These are phyloP conservation scores for Chytridiales sp. DNA, from an alignment of 371 early-diverging fungal genomes.

Conservation along the genomic window DNA sequence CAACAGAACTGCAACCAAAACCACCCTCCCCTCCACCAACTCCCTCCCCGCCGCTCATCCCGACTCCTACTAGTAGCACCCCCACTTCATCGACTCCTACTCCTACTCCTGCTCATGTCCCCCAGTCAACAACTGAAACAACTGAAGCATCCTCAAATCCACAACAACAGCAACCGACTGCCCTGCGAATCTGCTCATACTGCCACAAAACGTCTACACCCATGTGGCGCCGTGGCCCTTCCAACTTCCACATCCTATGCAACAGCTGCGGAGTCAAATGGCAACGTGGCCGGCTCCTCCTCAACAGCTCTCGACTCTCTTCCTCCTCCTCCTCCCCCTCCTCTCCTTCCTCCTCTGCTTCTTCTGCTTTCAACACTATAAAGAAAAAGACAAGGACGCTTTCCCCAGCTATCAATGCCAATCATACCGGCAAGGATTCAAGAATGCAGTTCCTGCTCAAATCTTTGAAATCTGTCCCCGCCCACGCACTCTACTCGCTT, in stretches of 20 bases:
- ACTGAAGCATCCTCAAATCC: background rate
- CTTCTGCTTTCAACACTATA: too few species aligned
- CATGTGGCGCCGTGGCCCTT: slow-evolving; percentile 88
- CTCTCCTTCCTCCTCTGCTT: too few species aligned
- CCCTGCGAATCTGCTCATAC: slow-evolving; percentile 54
- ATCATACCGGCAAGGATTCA: too few species aligned
- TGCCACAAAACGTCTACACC: slow-evolving; percentile 83
- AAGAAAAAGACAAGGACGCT: too few species aligned
- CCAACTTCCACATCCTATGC: slow-evolving; percentile 77
- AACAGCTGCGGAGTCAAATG: slow-evolving; percentile 92
- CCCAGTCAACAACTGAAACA: too few species aligned
- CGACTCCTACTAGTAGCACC: background rate
- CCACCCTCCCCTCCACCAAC: background rate
- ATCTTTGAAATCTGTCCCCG: too few species aligned
- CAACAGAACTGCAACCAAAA: too few species aligned
- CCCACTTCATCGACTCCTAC: background rate
- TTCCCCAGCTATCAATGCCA: too few species aligned
- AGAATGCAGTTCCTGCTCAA: too few species aligned
- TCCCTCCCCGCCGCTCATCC: background rate
- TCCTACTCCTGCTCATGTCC: too few species aligned
- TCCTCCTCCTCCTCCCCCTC: background rate
- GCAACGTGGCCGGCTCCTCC: slow-evolving; percentile 47
- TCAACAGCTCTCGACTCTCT: background rate
- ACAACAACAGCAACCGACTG: background rate
- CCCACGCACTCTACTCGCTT: too few species aligned